Evolutionary conservation across 1,284 basidiomycete species (phyloP), one percentile per base, ranked within the genome.

Genomic region (Dichomitus squalens): DNA sequence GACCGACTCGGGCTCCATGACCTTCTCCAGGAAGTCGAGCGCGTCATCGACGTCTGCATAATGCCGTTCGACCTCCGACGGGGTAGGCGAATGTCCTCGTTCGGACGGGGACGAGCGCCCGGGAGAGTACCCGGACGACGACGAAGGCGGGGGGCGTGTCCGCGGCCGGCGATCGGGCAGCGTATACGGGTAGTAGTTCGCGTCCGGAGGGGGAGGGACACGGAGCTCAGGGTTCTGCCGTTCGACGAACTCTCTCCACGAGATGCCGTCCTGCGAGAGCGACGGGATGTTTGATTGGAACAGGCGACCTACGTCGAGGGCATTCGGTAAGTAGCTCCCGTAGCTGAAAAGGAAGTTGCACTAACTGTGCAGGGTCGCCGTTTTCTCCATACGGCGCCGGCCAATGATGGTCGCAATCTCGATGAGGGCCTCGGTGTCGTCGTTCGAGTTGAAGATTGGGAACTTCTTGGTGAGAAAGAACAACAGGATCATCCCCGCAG

Each of bases 351-450:
- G 38, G 23, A 39, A 27, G 16, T 51, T 34, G n/a, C 21, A 78
- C 90, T 68, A 68, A 97, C 95, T 95, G 72, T 99, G 96, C 49
- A 98, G 72, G 38, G 91, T 84, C 0, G 96, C 96, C 40, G 87
- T 85, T 66, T 84, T 88, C 71, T 96, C 96, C 85, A 98, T 94
- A 50, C 84, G 83, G 60, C 80, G 81, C 59, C 84, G 85, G 3
- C 96, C 97, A 65, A 98, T 88, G 48, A 99, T 88, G 11, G 87
- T 80, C 5, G 93, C 90, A 53, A 99, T 91, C 75, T 99, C 96
- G 84, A 98, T 90, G 36, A 99, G 77, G 5, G 96, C 96, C 72
- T 99, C 96, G 31, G 90, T 85, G 71, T 99, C 96, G 71, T 98
- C 95, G 68, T 86, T 92, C 25, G 96, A 94, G 69, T 96, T 93